Conservation (phyloP, 1,284 basidiomycete species). For the Ustilago bromivora region DNA sequence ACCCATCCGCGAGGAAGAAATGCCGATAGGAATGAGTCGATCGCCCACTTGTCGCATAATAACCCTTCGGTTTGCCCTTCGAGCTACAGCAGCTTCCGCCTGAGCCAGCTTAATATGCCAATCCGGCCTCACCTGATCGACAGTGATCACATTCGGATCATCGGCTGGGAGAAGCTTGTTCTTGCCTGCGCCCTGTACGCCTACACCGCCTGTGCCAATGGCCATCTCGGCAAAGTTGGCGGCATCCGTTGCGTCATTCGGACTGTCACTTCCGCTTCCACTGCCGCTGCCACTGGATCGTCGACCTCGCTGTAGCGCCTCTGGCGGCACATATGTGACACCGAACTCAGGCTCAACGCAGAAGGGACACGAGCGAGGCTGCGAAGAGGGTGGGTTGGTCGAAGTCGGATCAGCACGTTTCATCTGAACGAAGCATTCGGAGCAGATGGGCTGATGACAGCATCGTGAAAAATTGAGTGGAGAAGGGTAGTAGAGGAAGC, state of each 20-base stretch:
- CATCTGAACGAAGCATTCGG: slow-evolving; percentile 99
- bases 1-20: slow-evolving; percentile 76
- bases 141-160: slow-evolving; percentile 61
- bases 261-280: slow-evolving; percentile 26
- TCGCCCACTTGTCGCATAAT: slow-evolving; percentile 99
- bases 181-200: slow-evolving; percentile 26
- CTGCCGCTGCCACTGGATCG: slow-evolving; percentile 34
- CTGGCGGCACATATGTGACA: slow-evolving; percentile 86
- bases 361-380: slow-evolving; percentile 87
- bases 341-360: slow-evolving; percentile 98
- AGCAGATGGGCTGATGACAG: slow-evolving; percentile 97
- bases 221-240: slow-evolving; percentile 57
- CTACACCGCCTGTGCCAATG: slow-evolving; percentile 51
- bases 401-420: slow-evolving; percentile 85
- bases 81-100: slow-evolving; percentile 59
- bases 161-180: slow-evolving; percentile 53
- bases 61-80: slow-evolving; percentile 86
- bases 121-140: slow-evolving; percentile 65
- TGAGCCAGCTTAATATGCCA: slow-evolving; percentile 62
- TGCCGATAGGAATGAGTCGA: slow-evolving; percentile 93
- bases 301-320: slow-evolving; percentile 70
- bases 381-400: slow-evolving; percentile 59
- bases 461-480: slow-evolving; percentile 90
- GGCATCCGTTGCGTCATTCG: slow-evolving; percentile 45
- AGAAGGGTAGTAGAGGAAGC: slow-evolving; percentile 77